Conservation (phyloP, 2,329 filamentous ascomycete genomes). For the Apiospora phragmitis region DNA sequence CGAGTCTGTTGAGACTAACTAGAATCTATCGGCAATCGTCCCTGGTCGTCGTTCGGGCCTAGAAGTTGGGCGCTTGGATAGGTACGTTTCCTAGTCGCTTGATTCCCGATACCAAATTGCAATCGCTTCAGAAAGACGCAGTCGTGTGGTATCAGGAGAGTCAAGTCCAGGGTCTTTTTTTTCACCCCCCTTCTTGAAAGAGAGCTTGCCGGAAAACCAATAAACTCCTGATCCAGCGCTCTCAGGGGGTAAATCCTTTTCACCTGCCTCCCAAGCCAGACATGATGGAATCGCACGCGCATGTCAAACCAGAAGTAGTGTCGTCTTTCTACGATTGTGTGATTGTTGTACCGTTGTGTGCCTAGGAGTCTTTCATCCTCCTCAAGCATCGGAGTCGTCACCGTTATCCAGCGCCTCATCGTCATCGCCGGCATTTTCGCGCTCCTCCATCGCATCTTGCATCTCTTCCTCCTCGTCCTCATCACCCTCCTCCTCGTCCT, state of each 20-base stretch:
- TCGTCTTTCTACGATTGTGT: background rate
- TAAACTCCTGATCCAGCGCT: background rate
- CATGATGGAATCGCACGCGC: background rate
- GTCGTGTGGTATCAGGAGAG: background rate
- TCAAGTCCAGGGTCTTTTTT: background rate
- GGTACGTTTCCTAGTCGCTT: background rate
- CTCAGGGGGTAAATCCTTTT: background rate
- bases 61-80: background rate
- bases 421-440: constrained; percentile 42
- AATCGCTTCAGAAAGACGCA: background rate
- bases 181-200: background rate
- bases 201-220: background rate
- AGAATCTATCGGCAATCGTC: background rate
- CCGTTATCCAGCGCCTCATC: constrained; percentile 65
- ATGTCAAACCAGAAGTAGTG: background rate
- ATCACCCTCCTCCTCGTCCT: constrained; percentile 46
- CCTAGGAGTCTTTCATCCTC: background rate
- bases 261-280: background rate
- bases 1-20: background rate
- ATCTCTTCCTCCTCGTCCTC: constrained; percentile 44
- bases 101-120: background rate
- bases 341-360: background rate
- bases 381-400: constrained; percentile 55
- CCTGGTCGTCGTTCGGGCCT: background rate
- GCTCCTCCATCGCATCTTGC: constrained; percentile 37